Conservation (phyloP, 768 basidiomycete species). For the Punctularia strigosozonata region DNA sequence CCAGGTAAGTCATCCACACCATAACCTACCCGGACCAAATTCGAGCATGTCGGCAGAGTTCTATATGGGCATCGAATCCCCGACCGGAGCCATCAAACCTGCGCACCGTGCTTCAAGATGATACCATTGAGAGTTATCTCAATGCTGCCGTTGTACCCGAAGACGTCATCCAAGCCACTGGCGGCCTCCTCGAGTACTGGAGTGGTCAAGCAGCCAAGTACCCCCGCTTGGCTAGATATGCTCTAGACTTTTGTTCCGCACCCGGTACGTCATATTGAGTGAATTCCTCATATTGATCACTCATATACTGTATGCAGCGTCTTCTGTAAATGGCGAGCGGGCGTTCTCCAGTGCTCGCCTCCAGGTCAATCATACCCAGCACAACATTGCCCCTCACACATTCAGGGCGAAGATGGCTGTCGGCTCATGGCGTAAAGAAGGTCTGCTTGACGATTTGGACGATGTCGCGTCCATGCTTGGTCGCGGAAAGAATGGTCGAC, state of each 20-base stretch:
- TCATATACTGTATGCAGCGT: conserved; percentile 1
- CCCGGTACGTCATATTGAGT: not conserved
- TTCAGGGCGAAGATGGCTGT: conserved; percentile 21
- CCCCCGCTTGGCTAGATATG: conserved; percentile 1
- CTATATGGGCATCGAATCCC: not conserved
- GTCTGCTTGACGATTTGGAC: too few species aligned
- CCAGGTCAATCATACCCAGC: conserved; percentile 22
- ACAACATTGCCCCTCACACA: conserved; percentile 20
- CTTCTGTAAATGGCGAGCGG: conserved; percentile 24
- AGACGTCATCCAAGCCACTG: conserved; percentile 3
- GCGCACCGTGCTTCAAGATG: not conserved
- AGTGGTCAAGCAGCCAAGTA: not conserved
- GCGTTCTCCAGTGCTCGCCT: conserved; percentile 21
- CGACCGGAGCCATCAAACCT: not conserved
- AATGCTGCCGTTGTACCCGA: conserved; percentile 1
- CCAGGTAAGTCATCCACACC: not conserved
- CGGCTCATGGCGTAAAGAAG: too few species aligned
- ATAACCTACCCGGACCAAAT: not conserved
- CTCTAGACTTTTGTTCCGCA: conserved; percentile 1
- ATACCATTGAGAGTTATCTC: conserved; percentile 6
- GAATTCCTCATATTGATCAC: not conserved
- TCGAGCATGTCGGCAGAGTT: not conserved
- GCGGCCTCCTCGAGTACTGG: conserved; percentile 9
- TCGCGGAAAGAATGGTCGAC: too few species aligned
- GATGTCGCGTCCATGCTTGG: too few species aligned